Conservation (phyloP, 345 rosid genomes). For the Gossypium bickii region DNA sequence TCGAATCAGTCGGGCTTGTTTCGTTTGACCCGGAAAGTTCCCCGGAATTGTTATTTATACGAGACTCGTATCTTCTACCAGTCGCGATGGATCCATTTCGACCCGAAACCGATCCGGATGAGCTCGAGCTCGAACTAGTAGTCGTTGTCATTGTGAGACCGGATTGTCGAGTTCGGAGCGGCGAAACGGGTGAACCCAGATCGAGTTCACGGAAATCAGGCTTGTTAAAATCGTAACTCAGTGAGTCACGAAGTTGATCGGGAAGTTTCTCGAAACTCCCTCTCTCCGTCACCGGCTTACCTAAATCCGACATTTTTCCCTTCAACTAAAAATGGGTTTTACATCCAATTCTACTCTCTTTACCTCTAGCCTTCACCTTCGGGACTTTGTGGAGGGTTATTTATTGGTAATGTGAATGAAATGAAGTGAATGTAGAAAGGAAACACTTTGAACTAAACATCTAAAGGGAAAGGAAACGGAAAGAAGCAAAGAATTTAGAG, state of each 20-base stretch:
- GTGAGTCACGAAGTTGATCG: conserved; percentile 48
- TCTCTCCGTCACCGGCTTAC: conserved; percentile 31
- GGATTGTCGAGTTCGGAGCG: conserved; percentile 51
- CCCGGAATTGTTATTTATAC: conserved; percentile 48
- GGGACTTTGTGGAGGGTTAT: neutral
- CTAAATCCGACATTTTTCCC: conserved; percentile 52
- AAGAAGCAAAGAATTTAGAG: conserved; percentile 15
- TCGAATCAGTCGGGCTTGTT: conserved; percentile 42
- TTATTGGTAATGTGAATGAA: conserved; percentile 37
- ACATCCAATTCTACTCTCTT: conserved; percentile 1
- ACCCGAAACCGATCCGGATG: conserved; percentile 76
- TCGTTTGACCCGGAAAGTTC: conserved; percentile 52
- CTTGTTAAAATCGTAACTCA: conserved; percentile 59
- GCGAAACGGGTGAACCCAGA: conserved; percentile 88
- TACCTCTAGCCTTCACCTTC: neutral
- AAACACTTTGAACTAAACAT: conserved; percentile 35
- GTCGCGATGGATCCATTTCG: conserved; percentile 29
- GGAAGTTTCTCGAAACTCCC: conserved; percentile 36
- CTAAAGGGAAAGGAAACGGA: conserved; percentile 19
- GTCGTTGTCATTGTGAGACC: conserved; percentile 26
- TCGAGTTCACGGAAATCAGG: conserved; percentile 71
- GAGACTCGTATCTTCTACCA: conserved; percentile 41
- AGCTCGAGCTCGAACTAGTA: conserved; percentile 54
- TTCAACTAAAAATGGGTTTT: conserved; percentile 10
- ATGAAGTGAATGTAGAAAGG: neutral